Base-by-base conservation (phyloP, 805 yeast genomes). In the Ogataea philodendri region DNA sequence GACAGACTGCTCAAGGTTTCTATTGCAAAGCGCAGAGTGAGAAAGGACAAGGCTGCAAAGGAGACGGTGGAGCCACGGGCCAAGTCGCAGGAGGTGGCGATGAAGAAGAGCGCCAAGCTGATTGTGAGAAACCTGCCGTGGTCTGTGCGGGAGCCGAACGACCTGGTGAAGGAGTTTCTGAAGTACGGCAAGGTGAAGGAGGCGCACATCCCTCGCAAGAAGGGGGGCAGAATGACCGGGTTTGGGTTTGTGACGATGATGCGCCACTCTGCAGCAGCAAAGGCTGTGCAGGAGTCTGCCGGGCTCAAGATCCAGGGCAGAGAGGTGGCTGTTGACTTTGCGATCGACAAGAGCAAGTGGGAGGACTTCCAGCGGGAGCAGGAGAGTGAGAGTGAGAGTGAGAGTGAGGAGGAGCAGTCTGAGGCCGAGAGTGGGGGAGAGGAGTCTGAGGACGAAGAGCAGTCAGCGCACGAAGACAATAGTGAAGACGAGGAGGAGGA, bases 191-290 rank as follows among this genome's bases (percentile, higher is more conserved):
- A 84, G 18, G 96, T 93, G 22, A 77, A 76, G 16, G 96, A 88
- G 54, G 95, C 90, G 0, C 77, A 78, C 48, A 86, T 93, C 48
- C 98, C 98, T 30, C 77, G 85, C 52, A 86, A 84, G 54, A 71
- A 74, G 30, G 94, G 87, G 32, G 96, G 96, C 10, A 80, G 76
- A 57, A 84, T 93, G 93, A 67, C 82, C 42, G 98, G 98, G 8
- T 93, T 90, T 72, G 98, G 88, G 0, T 93, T 93, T 60, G 88
- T 93, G 7, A 83, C 93, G 1, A 84, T 93, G 95, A 78, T 78
- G 54, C 85, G 82, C 52, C 70, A 78, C 44, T 63, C 75, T 18
- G 77, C 81, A 44, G 97, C 98, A 32, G 81, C 76, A 49, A 70
- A 66, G 38, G 97, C 96, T 1, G 78, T 89, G 22, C 84, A 84